Conservation (phyloP, 805 yeast genomes). For the Candida xiaguanensis region DNA sequence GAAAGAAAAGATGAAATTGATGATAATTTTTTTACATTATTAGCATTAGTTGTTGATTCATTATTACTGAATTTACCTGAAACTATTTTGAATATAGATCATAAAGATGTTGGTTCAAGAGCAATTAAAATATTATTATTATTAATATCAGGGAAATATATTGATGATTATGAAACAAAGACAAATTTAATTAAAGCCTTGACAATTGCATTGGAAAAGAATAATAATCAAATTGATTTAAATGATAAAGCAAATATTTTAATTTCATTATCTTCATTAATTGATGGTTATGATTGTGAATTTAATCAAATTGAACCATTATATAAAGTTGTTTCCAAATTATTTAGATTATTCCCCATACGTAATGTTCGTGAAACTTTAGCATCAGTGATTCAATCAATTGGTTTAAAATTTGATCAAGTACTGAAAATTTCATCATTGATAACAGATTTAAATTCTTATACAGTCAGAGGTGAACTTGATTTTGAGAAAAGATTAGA, state of each 20-base stretch:
- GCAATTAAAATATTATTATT: constrained; percentile 50
- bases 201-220: constrained; percentile 57
- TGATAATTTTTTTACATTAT: constrained; percentile 42
- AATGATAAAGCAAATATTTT: constrained; percentile 56
- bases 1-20: constrained; percentile 20
- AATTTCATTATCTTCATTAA: constrained; percentile 51
- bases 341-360: constrained; percentile 59
- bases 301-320: constrained; percentile 48
- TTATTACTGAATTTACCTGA: constrained; percentile 50
- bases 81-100: constrained; percentile 39
- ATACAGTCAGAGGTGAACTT: constrained; percentile 63
- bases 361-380: constrained; percentile 59
- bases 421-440: constrained; percentile 44
- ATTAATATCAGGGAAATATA: constrained; percentile 55
- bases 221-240: constrained; percentile 47
- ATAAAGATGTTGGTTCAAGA: constrained; percentile 46
- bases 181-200: constrained; percentile 53
- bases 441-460: constrained; percentile 68
- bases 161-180: constrained; percentile 53
- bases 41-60: constrained; percentile 56
- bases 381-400: constrained; percentile 52
- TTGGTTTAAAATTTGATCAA: constrained; percentile 53
- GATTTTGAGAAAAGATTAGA: constrained; percentile 74
- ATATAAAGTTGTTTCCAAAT: constrained; percentile 49
- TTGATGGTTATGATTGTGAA: constrained; percentile 50